phyloP scores from a whole-genome alignment of 257 asterid genomes.

The Scutellaria minor region DNA sequence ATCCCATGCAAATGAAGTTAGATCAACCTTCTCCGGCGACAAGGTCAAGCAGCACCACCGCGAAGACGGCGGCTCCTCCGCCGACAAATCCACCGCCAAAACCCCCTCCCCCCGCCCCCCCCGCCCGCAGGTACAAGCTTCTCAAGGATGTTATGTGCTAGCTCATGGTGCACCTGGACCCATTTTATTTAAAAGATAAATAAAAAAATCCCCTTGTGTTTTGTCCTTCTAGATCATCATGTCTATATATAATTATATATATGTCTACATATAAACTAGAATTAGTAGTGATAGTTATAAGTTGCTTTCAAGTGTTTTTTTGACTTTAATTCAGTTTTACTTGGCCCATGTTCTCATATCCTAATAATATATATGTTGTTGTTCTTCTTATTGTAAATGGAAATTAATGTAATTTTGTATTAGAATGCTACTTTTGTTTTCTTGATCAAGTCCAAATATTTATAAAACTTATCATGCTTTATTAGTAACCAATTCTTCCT shows the following conservation, averaged over 20 bases:
- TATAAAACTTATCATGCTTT: background rate
- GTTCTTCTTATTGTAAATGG: slow-evolving; percentile 21
- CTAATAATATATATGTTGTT: background rate
- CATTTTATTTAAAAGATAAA: no score
- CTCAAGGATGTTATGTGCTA: slow-evolving; percentile 96
- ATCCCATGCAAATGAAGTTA: slow-evolving; percentile 44
- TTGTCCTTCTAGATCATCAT: background rate
- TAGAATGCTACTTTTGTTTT: slow-evolving; percentile 17
- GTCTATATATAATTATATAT: slow-evolving; percentile 19
- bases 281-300: slow-evolving; percentile 41
- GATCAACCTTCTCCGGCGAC: slow-evolving; percentile 69
- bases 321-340: slow-evolving; percentile 37
- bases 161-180: slow-evolving; percentile 17
- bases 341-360: slow-evolving; percentile 32
- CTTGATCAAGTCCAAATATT: background rate
- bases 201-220: no score
- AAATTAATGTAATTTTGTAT: background rate
- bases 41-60: slow-evolving; percentile 65
- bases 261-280: background rate
- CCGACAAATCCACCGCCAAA: slow-evolving; percentile 59
- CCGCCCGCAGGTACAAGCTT: slow-evolving; percentile 94
- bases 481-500: background rate
- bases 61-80: slow-evolving; percentile 48
- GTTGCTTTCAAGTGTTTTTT: slow-evolving; percentile 42
- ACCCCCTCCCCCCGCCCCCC: slow-evolving; percentile 67